A percentile compares a stretch with the other conserved stretches of the same genome.
These are phyloP conservation scores for Vitis hybrid DNA, from an alignment of 177 flowering plant species.

Conservation along the genomic window DNA sequence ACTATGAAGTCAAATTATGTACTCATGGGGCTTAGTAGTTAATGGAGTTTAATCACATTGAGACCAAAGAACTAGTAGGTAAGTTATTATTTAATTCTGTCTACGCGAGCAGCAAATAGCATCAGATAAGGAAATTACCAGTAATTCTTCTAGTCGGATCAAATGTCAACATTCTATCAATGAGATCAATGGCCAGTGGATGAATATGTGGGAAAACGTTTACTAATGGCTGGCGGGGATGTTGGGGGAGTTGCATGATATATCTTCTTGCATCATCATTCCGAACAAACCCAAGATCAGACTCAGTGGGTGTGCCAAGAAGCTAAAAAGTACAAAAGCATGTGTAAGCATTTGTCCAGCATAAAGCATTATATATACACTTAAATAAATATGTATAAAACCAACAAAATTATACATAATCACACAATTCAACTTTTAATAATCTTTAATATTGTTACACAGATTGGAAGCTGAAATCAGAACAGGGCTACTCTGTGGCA, in stretches of 20 bases:
- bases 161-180: slow-evolving; percentile 88
- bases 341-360: slow-evolving; percentile 10
- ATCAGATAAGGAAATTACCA: slow-evolving; percentile 41
- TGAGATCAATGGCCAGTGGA: slow-evolving; percentile 80
- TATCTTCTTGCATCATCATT: slow-evolving; percentile 81
- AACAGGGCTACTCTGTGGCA: no score
- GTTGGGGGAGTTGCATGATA: slow-evolving; percentile 52
- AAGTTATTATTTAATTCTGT: neutral
- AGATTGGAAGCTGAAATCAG: no score
- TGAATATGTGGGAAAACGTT: slow-evolving; percentile 64
- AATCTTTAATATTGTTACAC: no score
- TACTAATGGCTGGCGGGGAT: slow-evolving; percentile 58
- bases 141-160: slow-evolving; percentile 85
- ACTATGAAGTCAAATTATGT: no score
- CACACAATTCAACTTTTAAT: neutral
- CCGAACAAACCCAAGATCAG: slow-evolving; percentile 72
- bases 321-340: slow-evolving; percentile 42
- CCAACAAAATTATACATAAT: neutral
- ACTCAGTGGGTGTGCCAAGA: slow-evolving; percentile 83
- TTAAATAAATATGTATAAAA: neutral
- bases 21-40: no score
- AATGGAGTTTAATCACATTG: neutral
- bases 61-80: neutral
- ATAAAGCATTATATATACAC: neutral
- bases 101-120: neutral